phyloP scores from a whole-genome alignment of 2,329 filamentous ascomycete species.

The Colletotrichum shisoi region DNA sequence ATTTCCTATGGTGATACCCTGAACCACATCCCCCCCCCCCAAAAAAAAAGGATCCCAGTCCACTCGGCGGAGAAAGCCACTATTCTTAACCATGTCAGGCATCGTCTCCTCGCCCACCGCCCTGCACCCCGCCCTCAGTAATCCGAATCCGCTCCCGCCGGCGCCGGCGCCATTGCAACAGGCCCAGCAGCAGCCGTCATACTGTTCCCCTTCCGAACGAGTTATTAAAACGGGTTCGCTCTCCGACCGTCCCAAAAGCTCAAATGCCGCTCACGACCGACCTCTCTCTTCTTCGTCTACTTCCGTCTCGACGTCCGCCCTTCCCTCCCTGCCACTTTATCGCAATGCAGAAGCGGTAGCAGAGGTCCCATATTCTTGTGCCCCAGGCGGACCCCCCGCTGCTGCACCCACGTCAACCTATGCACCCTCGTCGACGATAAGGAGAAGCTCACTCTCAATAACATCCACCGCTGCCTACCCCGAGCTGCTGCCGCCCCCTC shows the following conservation, averaged over 20 bases:
- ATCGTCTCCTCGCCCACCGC: slow-evolving; percentile 56
- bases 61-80: slow-evolving; percentile 32
- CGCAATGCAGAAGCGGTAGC: slow-evolving; percentile 38
- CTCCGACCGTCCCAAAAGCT: slow-evolving; percentile 43
- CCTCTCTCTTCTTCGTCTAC: slow-evolving; percentile 39
- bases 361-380: slow-evolving; percentile 16
- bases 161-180: slow-evolving; percentile 37
- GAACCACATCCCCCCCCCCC: not conserved
- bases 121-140: slow-evolving; percentile 61
- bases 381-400: slow-evolving; percentile 27
- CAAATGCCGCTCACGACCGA: slow-evolving; percentile 39
- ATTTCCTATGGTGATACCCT: slow-evolving; percentile 5
- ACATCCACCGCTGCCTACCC: slow-evolving; percentile 38
- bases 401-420: slow-evolving; percentile 33
- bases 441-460: slow-evolving; percentile 37
- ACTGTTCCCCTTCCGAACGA: slow-evolving; percentile 13
- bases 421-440: slow-evolving; percentile 32
- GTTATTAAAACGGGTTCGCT: slow-evolving; percentile 44
- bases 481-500: slow-evolving; percentile 43
- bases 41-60: slow-evolving; percentile 1
- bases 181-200: slow-evolving; percentile 6
- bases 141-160: slow-evolving; percentile 45
- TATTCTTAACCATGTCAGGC: slow-evolving; percentile 44
- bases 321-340: slow-evolving; percentile 36
- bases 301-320: slow-evolving; percentile 30